A percentile compares a stretch with the other conserved stretches of the same genome.
Conservation (phyloP, 2,329 filamentous ascomycete species). For the Dryadomyces sulphureus region DNA sequence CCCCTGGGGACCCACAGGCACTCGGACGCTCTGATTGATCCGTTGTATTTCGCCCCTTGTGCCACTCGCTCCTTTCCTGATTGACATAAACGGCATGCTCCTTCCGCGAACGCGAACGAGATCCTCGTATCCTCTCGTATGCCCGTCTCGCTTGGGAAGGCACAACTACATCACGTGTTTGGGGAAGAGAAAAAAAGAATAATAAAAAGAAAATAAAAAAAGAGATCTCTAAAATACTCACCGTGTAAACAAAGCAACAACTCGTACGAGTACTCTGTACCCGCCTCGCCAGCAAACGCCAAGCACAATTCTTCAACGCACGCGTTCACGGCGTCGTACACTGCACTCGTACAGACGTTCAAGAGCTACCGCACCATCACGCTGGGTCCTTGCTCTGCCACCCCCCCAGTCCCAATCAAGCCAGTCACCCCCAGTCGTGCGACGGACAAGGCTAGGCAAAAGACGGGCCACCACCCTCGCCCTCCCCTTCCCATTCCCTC, state of each 20-base stretch:
- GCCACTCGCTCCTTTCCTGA: background rate
- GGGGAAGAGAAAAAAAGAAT: too few species aligned
- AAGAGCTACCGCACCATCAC: slow-evolving; percentile 1
- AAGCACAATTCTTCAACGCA: too few species aligned
- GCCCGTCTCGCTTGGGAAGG: background rate
- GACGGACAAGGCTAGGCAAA: background rate
- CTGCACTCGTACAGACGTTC: too few species aligned
- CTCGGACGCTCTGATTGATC: slow-evolving; percentile 3
- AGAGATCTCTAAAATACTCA: too few species aligned
- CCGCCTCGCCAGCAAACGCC: too few species aligned
- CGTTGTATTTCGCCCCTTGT: background rate
- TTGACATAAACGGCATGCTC: background rate
- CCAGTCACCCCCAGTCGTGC: slow-evolving; percentile 1
- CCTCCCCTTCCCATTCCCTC: slow-evolving; percentile 6
- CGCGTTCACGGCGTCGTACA: too few species aligned
- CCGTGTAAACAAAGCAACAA: too few species aligned
- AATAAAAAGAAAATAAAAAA: too few species aligned
- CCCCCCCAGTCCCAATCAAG: background rate
- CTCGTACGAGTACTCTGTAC: too few species aligned
- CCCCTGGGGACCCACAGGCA: slow-evolving; percentile 6
- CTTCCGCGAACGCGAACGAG: background rate
- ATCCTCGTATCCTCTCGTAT: background rate
- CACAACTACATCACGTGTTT: background rate
- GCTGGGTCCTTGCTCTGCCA: background rate
- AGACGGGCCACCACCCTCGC: background rate